Base-by-base conservation (phyloP, 345 rosid species). In the Gossypioides kirkii region DNA sequence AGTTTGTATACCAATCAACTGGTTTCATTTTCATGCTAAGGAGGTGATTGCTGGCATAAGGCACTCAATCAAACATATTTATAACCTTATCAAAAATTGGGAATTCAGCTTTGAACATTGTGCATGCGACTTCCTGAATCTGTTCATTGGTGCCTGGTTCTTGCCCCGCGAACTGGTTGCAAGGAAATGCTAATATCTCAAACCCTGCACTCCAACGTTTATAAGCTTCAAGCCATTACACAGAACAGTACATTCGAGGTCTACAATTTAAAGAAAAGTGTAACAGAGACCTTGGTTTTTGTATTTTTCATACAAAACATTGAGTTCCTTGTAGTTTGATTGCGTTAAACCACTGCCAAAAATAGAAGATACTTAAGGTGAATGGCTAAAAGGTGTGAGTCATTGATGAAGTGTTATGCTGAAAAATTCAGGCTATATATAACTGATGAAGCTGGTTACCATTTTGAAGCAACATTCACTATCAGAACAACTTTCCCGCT, bases 401-500 rank as follows among this genome's bases (percentile, higher is more conserved):
- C 18, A 41, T 56, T 42, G 49, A 42, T 22, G 49, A 64, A 61
- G n/a, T 32, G 38, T 32, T 5, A 32, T 32, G 38, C 38, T 32
- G 38, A 32, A 32, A 32, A 32, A 14, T 13, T 43, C 17, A 23
- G 11, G 23, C 8, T 46, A 55, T 7, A 10, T 49, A 43, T 32
- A 32, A 32, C 46, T 54, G 42, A 43, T 16, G 38, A 32, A 32
- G 38, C 38, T 2, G 12, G 7, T 75, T 86, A 94, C 97, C 98
- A 94, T 90, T 92, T 87, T 56, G 98, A 94, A 25, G 97, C 98
- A 78, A 94, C 97, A 50, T 94, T 92, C 68, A 94, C 97, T 71
- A 94, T 78, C 74, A 94, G 77, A 74, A 94, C 84, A 81, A 90
- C 93, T 88, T 94, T 94, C 84, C 97, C 97, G 9, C 78, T 78